Evolutionary conservation across 257 asterid species (phyloP), one percentile per base, ranked within the genome.

Genomic region (Plantago elongata): DNA sequence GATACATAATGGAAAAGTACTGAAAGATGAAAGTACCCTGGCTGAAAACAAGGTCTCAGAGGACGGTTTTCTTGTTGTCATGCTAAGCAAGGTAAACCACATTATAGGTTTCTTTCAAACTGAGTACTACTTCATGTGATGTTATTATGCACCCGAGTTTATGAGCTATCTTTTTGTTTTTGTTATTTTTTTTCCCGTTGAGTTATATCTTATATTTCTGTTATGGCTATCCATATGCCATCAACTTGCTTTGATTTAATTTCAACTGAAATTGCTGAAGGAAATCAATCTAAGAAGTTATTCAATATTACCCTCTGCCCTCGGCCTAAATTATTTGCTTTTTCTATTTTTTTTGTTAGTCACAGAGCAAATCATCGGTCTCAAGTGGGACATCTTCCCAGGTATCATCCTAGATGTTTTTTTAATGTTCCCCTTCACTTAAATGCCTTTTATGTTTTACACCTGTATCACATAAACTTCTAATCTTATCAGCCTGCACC

Each of bases 61-160:
- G 79, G 95, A 90, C 74, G 95, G 95, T 51, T 90, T 90, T 76
- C 95, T 90, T 59, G 97, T 90, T 54, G 95, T 90, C 83, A 86
- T 90, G 97, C 94, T 90, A 65, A 87, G 94, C 82, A 90, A 90
- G 92, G 97, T 90, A 74, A 34, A 69, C 56, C 42, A 40, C 18
- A 58, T 58, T 15, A 42, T 7, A 5, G 18, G 34, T 43, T 63
- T 9, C 15, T 17, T 50, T 56, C 30, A 37, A 64, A 50, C 54
- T 63, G 27, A 3, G 17, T 38, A 57, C 29, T 48, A 17, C 38
- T 18, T 18, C 54, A 44, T 37, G 54, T 27, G 13, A 11, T 13
- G 34, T 34, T 43, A 34, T 48, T 22, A 9, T 38, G 13, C 57
- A 38, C 51, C 42, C 34, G n/a, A 13, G 42, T 55, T 58, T 55